Evolutionary conservation across 1,284 basidiomycete genomes (phyloP).

Genomic region (Leccinum huronense): DNA sequence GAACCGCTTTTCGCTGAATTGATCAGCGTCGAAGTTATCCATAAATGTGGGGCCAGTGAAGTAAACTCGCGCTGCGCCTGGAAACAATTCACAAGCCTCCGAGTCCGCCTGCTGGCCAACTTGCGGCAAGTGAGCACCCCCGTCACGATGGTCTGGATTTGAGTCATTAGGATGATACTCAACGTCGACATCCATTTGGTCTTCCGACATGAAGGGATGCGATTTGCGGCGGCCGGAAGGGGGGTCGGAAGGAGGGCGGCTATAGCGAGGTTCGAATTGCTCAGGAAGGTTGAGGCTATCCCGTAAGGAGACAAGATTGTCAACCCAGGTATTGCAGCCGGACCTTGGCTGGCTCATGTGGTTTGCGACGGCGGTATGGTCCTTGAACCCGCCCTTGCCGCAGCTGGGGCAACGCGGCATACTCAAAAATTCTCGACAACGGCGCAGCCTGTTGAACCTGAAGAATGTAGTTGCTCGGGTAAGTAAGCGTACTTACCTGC

Average conservation of each 20-base stretch:
- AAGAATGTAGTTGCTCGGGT: not conserved
- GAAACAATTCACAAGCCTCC: too few species aligned
- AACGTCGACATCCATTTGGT: not conserved
- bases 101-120: too few species aligned
- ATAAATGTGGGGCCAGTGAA: too few species aligned
- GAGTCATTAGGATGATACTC: not conserved
- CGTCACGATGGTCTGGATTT: too few species aligned
- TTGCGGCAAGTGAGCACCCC: too few species aligned
- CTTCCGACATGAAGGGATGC: not conserved
- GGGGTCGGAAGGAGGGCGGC: not conserved
- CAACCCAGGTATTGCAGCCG: slow-evolving; percentile 4
- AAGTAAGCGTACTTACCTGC: not conserved
- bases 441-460: not conserved
- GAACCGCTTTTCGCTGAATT: too few species aligned
- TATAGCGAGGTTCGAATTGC: not conserved
- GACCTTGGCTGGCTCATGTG: slow-evolving; percentile 5
- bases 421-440: not conserved
- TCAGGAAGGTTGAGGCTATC: not conserved
- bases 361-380: not conserved
- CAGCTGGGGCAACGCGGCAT: slow-evolving; percentile 4
- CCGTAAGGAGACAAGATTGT: not conserved
- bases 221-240: not conserved
- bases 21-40: too few species aligned
- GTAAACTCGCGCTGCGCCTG: too few species aligned
- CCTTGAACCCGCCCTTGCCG: not conserved